Evolutionary conservation across 805 yeast genomes (phyloP).

Genomic region (Sporopachydermia lactativora): DNA sequence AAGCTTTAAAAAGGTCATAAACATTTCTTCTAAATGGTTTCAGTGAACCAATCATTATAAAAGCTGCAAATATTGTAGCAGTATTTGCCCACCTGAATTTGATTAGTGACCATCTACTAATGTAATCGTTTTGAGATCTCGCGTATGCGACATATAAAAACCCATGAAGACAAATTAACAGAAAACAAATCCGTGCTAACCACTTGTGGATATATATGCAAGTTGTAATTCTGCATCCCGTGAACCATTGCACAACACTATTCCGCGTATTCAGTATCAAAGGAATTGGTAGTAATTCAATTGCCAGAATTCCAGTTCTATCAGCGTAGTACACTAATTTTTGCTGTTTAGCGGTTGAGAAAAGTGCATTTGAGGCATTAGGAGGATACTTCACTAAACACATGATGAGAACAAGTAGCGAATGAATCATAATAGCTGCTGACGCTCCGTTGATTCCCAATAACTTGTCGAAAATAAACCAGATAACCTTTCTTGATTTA

Average conservation of each 20-base stretch:
- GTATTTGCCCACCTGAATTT: conserved; percentile 33
- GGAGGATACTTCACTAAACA: background rate
- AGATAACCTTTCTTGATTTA: too few relatives aligned
- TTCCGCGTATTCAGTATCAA: conserved; percentile 23
- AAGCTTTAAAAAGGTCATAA: conserved; percentile 32
- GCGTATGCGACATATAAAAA: conserved; percentile 25
- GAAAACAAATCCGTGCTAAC: conserved; percentile 26
- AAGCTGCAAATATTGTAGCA: conserved; percentile 17
- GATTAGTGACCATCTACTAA: conserved; percentile 22
- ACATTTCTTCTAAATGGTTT: conserved; percentile 20
- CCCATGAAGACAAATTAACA: conserved; percentile 26
- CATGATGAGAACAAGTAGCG: background rate
- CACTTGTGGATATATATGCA: conserved; percentile 25
- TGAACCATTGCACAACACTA: conserved; percentile 17
- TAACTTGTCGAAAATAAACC: too few relatives aligned
- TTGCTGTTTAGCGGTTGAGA: background rate
- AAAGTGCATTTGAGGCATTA: background rate
- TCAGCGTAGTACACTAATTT: conserved; percentile 22
- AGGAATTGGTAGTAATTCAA: conserved; percentile 22
- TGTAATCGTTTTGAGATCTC: conserved; percentile 21
- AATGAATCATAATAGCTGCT: too few relatives aligned
- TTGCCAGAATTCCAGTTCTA: conserved; percentile 32
- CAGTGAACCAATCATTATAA: conserved; percentile 19
- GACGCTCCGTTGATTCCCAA: too few relatives aligned
- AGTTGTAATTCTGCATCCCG: conserved; percentile 23